Conservation (phyloP, 441 rosid species). For the Manihot esculenta region DNA sequence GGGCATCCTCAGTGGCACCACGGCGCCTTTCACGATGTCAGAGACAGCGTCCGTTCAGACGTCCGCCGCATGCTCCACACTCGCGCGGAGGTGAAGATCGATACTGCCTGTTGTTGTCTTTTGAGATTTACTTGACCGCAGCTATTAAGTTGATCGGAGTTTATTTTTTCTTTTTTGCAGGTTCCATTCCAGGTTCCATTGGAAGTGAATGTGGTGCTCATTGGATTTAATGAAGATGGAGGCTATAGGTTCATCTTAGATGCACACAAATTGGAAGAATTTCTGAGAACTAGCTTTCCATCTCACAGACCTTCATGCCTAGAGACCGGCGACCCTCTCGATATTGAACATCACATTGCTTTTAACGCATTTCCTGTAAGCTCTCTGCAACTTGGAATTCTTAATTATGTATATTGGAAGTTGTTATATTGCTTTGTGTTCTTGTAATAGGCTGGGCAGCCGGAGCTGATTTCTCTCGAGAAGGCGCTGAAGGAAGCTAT, state of each 20-base stretch:
- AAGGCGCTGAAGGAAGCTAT: constrained; percentile 79
- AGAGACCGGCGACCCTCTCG: constrained; percentile 89
- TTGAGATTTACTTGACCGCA: background rate
- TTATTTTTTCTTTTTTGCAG: constrained; percentile 32
- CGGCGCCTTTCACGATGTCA: constrained; percentile 90
- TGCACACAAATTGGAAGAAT: constrained; percentile 75
- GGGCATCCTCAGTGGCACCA: constrained; percentile 99
- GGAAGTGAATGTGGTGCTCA: constrained; percentile 83
- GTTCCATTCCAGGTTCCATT: constrained; percentile 97
- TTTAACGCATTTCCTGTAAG: constrained; percentile 77
- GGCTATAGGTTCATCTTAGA: constrained; percentile 74
- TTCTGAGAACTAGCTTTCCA: constrained; percentile 72
- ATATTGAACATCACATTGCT: constrained; percentile 83
- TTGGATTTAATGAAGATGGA: constrained; percentile 87
- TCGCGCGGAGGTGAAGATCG: constrained; percentile 75
- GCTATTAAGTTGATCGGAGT: background rate
- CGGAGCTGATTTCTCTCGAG: constrained; percentile 86
- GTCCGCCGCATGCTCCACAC: constrained; percentile 93
- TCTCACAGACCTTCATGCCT: constrained; percentile 77
- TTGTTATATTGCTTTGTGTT: constrained; percentile 5
- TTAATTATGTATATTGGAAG: background rate
- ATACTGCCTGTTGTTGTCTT: background rate
- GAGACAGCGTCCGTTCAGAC: constrained; percentile 80
- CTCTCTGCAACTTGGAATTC: background rate
- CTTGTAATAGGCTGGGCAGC: constrained; percentile 68